Evolutionary conservation across 306 rosid species (phyloP).

Genomic region (Senna tora): DNA sequence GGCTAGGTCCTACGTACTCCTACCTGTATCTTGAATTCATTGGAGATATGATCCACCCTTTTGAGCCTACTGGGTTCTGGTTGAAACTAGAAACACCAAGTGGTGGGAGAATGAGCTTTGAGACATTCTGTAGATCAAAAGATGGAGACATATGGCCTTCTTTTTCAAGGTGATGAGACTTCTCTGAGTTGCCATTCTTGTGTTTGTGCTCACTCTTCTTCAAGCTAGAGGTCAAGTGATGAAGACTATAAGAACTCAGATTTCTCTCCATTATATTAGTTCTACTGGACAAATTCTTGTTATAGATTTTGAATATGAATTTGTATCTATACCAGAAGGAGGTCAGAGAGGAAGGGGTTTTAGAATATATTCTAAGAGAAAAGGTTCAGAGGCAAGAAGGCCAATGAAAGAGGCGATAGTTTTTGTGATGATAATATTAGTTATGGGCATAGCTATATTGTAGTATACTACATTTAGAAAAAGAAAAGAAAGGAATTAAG

Average conservation of each 20-base stretch:
- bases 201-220: conserved; percentile 26
- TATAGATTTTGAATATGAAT: not conserved
- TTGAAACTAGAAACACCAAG: conserved; percentile 69
- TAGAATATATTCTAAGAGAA: conserved; percentile 10
- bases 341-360: conserved; percentile 2
- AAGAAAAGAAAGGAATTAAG: no score
- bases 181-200: conserved; percentile 12
- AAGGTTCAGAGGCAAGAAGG: conserved; percentile 6
- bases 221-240: conserved; percentile 37
- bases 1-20: not conserved
- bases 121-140: conserved; percentile 57
- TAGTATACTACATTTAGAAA: no score
- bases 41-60: conserved; percentile 77
- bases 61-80: conserved; percentile 48
- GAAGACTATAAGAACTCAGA: conserved; percentile 35
- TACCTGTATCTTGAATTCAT: conserved; percentile 90
- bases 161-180: conserved; percentile 27
- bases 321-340: not conserved
- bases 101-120: conserved; percentile 93
- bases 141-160: conserved; percentile 42
- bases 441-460: conserved; percentile 3
- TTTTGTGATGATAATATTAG: conserved; percentile 24
- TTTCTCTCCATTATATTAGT: conserved; percentile 61
- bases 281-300: conserved; percentile 13
- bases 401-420: conserved; percentile 24